These are phyloP conservation scores for Trichoderma polysporum DNA, from an alignment of 2,329 filamentous ascomycete species.

Conservation along the genomic window DNA sequence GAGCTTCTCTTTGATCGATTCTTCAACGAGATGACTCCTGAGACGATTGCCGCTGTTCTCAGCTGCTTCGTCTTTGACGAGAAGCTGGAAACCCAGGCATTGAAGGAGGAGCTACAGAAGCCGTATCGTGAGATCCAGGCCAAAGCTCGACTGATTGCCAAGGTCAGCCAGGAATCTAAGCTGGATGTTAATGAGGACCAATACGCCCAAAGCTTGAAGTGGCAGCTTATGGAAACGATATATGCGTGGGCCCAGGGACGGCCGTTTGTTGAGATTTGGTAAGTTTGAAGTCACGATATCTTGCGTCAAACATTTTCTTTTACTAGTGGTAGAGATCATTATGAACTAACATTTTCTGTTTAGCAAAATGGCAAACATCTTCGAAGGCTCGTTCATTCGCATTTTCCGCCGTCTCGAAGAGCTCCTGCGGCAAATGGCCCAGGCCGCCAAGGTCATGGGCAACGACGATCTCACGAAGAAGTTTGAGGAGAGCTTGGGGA, in stretches of 20 bases:
- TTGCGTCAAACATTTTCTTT: background rate
- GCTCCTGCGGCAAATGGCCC: constrained; percentile 88
- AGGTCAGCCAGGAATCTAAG: constrained; percentile 93
- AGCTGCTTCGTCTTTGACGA: constrained; percentile 98
- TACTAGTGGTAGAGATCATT: background rate
- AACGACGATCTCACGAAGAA: constrained; percentile 90
- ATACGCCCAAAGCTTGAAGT: constrained; percentile 86
- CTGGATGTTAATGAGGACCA: constrained; percentile 92
- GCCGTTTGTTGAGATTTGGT: constrained; percentile 94
- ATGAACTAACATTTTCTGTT: constrained; percentile 26
- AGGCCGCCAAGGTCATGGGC: constrained; percentile 97
- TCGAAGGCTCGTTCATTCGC: constrained; percentile 93
- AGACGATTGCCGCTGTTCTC: constrained; percentile 80
- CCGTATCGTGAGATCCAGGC: constrained; percentile 83
- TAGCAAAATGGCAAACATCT: constrained; percentile 98
- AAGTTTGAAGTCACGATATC: constrained; percentile 41
- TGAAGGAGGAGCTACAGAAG: constrained; percentile 83
- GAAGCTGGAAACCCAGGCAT: constrained; percentile 74
- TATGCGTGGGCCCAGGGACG: constrained; percentile 87
- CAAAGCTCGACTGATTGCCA: constrained; percentile 84
- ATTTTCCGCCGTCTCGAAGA: constrained; percentile 95
- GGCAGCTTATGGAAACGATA: constrained; percentile 96
- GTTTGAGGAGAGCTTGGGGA: constrained; percentile 81
- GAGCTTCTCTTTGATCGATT: constrained; percentile 96
- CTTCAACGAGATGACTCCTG: constrained; percentile 92